These are phyloP conservation scores for Wickerhamiella galacta DNA, from an alignment of 805 yeast genomes.

Conservation along the genomic window DNA sequence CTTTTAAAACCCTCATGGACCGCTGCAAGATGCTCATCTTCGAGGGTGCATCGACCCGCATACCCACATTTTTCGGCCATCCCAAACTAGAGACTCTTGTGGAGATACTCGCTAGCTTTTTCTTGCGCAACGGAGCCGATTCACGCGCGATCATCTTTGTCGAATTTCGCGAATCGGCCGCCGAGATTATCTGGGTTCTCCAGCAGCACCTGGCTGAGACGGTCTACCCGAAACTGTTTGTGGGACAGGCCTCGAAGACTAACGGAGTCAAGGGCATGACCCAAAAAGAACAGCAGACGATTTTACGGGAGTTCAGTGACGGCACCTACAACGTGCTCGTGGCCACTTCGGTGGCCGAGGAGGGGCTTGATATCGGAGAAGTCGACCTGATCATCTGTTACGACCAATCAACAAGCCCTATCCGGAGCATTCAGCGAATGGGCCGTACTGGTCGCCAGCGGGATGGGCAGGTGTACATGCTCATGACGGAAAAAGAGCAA, in stretches of 20 bases:
- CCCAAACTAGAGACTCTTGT: slow-evolving; percentile 50
- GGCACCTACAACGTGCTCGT: slow-evolving; percentile 70
- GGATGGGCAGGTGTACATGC: slow-evolving; percentile 62
- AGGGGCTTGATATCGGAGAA: slow-evolving; percentile 95
- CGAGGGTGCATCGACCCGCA: slow-evolving; percentile 10
- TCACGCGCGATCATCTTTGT: slow-evolving; percentile 75
- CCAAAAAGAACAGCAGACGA: slow-evolving; percentile 71
- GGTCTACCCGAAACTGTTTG: slow-evolving; percentile 65
- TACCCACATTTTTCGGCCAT: slow-evolving; percentile 37
- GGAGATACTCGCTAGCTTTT: slow-evolving; percentile 41
- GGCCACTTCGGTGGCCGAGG: slow-evolving; percentile 96
- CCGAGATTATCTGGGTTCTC: slow-evolving; percentile 56
- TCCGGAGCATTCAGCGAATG: slow-evolving; percentile 86
- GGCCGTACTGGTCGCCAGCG: slow-evolving; percentile 96
- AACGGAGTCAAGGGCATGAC: slow-evolving; percentile 57
- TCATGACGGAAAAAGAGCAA: slow-evolving; percentile 65
- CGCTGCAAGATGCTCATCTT: slow-evolving; percentile 30
- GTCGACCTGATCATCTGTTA: slow-evolving; percentile 87
- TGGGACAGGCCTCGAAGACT: slow-evolving; percentile 58
- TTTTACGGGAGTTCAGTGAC: slow-evolving; percentile 52
- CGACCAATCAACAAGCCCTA: slow-evolving; percentile 87
- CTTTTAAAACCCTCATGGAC: slow-evolving; percentile 29
- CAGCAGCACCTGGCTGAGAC: slow-evolving; percentile 21
- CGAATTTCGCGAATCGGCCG: slow-evolving; percentile 76
- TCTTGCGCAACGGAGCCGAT: slow-evolving; percentile 23